These are phyloP conservation scores for Monosporascus cannonballus DNA, from an alignment of 2,329 filamentous ascomycete species.

Conservation along the genomic window DNA sequence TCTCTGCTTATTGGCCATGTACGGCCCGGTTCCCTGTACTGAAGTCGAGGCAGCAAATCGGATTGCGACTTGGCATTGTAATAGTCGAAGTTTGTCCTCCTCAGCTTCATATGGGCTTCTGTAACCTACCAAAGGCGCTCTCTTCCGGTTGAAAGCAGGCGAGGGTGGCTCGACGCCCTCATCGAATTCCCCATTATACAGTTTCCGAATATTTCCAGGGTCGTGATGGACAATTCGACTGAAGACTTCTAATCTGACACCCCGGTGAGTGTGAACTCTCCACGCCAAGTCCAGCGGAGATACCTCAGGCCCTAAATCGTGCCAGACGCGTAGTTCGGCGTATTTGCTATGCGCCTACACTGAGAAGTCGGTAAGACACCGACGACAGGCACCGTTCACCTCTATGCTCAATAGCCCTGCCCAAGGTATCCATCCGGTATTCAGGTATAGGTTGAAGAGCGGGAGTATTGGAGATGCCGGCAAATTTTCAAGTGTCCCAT, in stretches of 20 bases:
- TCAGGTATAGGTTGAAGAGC: no score
- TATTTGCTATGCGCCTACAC: not conserved
- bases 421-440: no score
- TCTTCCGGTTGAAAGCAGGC: no score
- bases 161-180: no score
- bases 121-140: no score
- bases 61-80: no score
- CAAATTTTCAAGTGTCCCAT: not conserved
- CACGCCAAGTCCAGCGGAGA: not conserved
- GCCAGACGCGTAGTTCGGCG: not conserved
- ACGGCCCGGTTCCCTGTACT: no score
- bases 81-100: no score
- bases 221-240: not conserved
- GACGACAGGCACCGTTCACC: not conserved
- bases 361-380: conserved; percentile 1
- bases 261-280: not conserved
- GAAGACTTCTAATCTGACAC: not conserved
- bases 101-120: no score
- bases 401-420: not conserved
- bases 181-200: not conserved
- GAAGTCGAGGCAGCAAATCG: no score
- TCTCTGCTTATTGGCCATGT: no score
- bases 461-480: not conserved
- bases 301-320: not conserved
- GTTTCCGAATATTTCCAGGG: not conserved